Evolutionary conservation across 2,329 filamentous ascomycete species (phyloP), one percentile per base, ranked within the genome.

Genomic region (Fusarium devonianum): DNA sequence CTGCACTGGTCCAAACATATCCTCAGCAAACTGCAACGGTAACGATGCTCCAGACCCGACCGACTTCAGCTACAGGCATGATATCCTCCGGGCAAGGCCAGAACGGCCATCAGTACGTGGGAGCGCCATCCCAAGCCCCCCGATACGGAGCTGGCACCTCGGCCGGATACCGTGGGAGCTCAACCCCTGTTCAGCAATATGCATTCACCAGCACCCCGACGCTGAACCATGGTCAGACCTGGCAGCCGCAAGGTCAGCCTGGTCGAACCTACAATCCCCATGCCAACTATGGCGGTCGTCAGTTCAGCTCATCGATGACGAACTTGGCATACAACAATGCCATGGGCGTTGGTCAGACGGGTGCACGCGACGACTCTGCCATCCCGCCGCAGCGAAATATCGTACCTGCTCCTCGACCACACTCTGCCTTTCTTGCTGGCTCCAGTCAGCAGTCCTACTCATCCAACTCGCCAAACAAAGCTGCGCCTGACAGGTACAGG

Each of bases 1-100:
- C 89, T 78, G 88, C 89, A 73, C 80, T 93, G 78, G 87, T 92
- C 68, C 90, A 93, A 76, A 85, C 87, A 55, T 89, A 89, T 70
- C 84, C 89, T 67, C 87, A 90, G 75, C 87, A 90, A 74, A 85
- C 86, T 68, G 80, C 81, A 72, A 86, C 88, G 62, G 81, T 86
- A 66, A 86, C 86, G 59, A 88, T 92, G 82, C 85, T 92, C 67
- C 88, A 91, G 72, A 82, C 86, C 64, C 84, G 87, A 70, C 84
- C 87, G 56, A 80, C 81, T 44, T 87, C 88, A 53, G 67, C 64
- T 35, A 58, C 65, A 42, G 64, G 60, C 62, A 73, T 74, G 60
- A 83, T 87, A 69, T 70, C 80, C 46, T 69, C 75, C 39, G 69
- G 75, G 45, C 81, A 82, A 65, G 66, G 73, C 43, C 80, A 83